Evolutionary conservation across 495 filamentous ascomycete genomes (phyloP), one percentile per base, ranked within the genome.

Genomic region (Daldinia bambusicola): DNA sequence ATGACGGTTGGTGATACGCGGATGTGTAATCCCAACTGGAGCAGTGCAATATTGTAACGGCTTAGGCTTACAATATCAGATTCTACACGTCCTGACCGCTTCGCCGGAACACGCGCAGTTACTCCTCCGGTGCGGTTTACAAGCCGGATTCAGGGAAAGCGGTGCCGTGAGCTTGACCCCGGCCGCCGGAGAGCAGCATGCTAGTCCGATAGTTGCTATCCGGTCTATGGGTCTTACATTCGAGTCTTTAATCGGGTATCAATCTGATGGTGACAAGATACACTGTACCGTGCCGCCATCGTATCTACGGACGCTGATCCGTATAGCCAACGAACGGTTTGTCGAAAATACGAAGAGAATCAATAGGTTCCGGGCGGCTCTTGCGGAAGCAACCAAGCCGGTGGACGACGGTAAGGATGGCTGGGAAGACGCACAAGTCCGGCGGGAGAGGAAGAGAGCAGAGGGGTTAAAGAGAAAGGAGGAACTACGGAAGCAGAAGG

Each of bases 81-180:
- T 98, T 70, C 86, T 98, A 3, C 94, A 98, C 69, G 84, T 98
- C 48, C 84, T 95, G 71, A 87, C 93, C 0, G 87, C 91, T 4
- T 93, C 90, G 1, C 84, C 88, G 0, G 77, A 86, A 53, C 86
- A 92, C 69, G 93, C 95, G 2, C 89, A 95, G 45, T 75, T 83
- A 7, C 84, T 95, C 6, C 82, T 97, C 34, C 83, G 86, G 12
- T 90, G 91, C 12, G 95, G 91, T 4, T 82, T 95, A 5, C 87
- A 88, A 61, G 89, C 92, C 9, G 95, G 94, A 0, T 97, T 97
- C 75, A 89, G 95, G 50, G 95, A 98, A 81, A 94, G 91, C 60
- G 95, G 95, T n/a, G 87, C 87, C 6, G 74, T 89, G 53, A 87
- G 82, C 66, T 69, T 85, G 5, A 69, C 73, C 1, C 66, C 77